These are phyloP conservation scores for Aspergillus carbonarius DNA, from an alignment of 2,329 filamentous ascomycete species.

Conservation along the genomic window DNA sequence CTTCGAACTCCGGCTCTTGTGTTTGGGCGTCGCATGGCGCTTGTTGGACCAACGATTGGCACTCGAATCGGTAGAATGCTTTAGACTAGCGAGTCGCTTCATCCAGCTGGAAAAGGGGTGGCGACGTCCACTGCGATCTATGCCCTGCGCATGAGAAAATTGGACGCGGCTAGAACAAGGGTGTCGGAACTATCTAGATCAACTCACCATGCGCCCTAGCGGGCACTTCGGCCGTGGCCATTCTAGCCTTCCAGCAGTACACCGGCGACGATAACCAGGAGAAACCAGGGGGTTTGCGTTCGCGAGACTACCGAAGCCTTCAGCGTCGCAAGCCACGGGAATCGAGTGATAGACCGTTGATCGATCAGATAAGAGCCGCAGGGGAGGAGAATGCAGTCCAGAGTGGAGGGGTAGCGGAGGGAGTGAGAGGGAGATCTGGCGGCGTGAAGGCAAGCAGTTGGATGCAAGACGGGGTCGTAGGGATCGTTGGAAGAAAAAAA, in stretches of 20 bases:
- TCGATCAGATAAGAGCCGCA: neutral
- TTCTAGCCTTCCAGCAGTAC: conserved; percentile 16
- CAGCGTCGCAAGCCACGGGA: neutral
- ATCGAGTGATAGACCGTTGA: neutral
- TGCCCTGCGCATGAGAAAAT: conserved; percentile 20
- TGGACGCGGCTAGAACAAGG: neutral
- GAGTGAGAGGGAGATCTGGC: neutral
- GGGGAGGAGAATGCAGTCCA: neutral
- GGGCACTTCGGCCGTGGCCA: conserved; percentile 37
- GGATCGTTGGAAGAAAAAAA: neutral
- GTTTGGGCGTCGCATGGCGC: conserved; percentile 33
- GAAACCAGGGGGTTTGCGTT: neutral
- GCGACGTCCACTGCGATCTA: conserved; percentile 72
- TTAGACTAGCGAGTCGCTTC: conserved; percentile 88
- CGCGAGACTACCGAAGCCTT: neutral
- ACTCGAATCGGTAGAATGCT: conserved; percentile 62
- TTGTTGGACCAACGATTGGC: conserved; percentile 41
- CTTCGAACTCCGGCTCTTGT: conserved; percentile 62
- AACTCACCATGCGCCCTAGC: conserved; percentile 48
- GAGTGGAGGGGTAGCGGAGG: neutral
- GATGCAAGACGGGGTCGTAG: too few relatives aligned
- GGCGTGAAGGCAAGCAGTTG: neutral
- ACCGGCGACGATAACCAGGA: neutral
- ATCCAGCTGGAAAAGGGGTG: conserved; percentile 91
- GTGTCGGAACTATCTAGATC: neutral